Conservation (phyloP, 2,329 filamentous ascomycete species). For the Penicillium concentricum region DNA sequence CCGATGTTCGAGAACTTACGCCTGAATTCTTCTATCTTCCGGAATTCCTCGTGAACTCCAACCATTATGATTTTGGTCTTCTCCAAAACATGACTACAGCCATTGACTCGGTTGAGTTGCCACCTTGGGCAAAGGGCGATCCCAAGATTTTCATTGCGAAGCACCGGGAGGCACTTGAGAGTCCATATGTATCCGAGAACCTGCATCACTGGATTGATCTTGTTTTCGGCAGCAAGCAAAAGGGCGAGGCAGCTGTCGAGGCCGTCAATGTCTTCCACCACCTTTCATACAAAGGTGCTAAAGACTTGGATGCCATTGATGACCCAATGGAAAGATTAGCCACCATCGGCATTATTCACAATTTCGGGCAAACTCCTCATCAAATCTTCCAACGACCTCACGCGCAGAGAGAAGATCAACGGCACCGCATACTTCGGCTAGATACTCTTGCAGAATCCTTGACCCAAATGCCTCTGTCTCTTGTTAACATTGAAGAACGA, state of each 20-base stretch:
- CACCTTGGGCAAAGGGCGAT: slow-evolving; percentile 94
- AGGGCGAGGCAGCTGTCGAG: slow-evolving; percentile 86
- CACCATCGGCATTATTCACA: slow-evolving; percentile 95
- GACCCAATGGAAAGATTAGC: slow-evolving; percentile 84
- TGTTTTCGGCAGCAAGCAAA: slow-evolving; percentile 90
- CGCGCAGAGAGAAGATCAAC: slow-evolving; percentile 67
- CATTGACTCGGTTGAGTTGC: slow-evolving; percentile 85
- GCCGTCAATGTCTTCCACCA: slow-evolving; percentile 95
- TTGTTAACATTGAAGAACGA: slow-evolving; percentile 74
- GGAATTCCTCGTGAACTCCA: slow-evolving; percentile 91
- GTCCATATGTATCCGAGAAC: slow-evolving; percentile 83
- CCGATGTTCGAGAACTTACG: slow-evolving; percentile 89
- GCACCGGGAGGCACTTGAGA: slow-evolving; percentile 92
- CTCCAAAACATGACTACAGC: slow-evolving; percentile 75
- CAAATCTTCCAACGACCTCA: slow-evolving; percentile 87
- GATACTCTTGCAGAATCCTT: slow-evolving; percentile 76
- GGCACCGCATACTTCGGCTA: slow-evolving; percentile 65
- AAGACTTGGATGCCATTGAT: slow-evolving; percentile 84
- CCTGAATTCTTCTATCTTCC: slow-evolving; percentile 97
- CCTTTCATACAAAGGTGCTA: slow-evolving; percentile 90
- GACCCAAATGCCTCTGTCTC: slow-evolving; percentile 72
- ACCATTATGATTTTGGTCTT: slow-evolving; percentile 88
- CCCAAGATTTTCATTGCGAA: slow-evolving; percentile 94
- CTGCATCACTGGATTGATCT: slow-evolving; percentile 95
- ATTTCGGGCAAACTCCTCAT: slow-evolving; percentile 95